These are phyloP conservation scores for Backusella mclennaniae DNA, from an alignment of 192 early-diverging fungal species.

Conservation along the genomic window DNA sequence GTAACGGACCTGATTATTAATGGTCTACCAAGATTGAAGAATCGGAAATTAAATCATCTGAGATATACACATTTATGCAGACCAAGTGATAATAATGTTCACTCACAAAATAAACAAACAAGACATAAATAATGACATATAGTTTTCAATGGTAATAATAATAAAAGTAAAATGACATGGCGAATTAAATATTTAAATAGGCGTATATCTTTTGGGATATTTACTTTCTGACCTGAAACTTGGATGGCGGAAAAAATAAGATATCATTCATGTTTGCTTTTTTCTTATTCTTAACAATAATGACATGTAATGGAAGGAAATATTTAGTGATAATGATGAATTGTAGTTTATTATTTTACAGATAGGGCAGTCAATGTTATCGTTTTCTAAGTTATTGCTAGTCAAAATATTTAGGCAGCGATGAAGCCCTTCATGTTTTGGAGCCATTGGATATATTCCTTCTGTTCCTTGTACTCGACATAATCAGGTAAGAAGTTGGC, in stretches of 20 bases:
- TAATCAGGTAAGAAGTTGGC: slow-evolving; percentile 86
- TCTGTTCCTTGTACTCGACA: slow-evolving; percentile 93
- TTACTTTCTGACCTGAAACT: slow-evolving; percentile 1
- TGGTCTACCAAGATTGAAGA: neutral
- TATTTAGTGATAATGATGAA: neutral
- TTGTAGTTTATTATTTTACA: slow-evolving; percentile 10
- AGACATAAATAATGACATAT: neutral
- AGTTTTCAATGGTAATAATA: neutral
- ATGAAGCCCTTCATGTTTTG: slow-evolving; percentile 79
- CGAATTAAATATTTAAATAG: neutral
- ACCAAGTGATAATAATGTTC: neutral
- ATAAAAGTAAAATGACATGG: neutral
- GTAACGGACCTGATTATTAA: neutral
- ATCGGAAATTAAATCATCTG: slow-evolving; percentile 1
- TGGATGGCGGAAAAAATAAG: neutral
- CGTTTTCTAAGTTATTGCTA: neutral
- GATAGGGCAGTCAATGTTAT: neutral
- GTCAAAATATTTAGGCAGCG: slow-evolving; percentile 32
- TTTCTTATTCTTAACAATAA: neutral
- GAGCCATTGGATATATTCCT: slow-evolving; percentile 90
- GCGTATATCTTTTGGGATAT: neutral
- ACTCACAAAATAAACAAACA: neutral
- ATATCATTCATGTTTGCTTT: neutral
- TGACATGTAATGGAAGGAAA: neutral
- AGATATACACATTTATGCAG: neutral